Evolutionary conservation across 106 monocot species (phyloP).

Genomic region (Phalaenopsis equestris): DNA sequence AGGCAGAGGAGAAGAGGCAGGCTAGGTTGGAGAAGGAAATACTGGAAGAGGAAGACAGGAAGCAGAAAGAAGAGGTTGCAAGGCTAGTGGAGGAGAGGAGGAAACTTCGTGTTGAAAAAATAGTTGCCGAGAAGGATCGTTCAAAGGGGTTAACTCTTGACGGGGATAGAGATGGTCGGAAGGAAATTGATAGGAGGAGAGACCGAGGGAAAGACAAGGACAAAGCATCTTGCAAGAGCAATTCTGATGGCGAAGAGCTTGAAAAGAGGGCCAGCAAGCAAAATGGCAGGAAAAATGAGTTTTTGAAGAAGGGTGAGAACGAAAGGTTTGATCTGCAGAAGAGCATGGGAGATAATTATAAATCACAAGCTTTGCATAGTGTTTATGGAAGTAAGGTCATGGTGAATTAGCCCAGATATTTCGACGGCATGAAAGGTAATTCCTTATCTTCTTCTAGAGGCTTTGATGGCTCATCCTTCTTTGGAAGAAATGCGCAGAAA

Average conservation of each 20-base stretch:
- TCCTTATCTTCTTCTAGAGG: slow-evolving; percentile 61
- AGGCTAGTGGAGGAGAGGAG: slow-evolving; percentile 79
- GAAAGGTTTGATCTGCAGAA: slow-evolving; percentile 35
- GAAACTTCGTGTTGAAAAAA: slow-evolving; percentile 63
- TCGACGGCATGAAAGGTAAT: slow-evolving; percentile 50
- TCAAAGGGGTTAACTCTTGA: slow-evolving; percentile 17
- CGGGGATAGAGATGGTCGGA: slow-evolving; percentile 39
- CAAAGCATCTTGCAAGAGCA: slow-evolving; percentile 38
- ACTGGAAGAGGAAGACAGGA: slow-evolving; percentile 89
- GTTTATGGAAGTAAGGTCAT: background rate
- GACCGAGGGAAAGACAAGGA: slow-evolving; percentile 56
- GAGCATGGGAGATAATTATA: slow-evolving; percentile 19
- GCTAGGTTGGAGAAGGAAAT: slow-evolving; percentile 82
- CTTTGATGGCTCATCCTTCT: slow-evolving; percentile 51
- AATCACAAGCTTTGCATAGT: slow-evolving; percentile 8
- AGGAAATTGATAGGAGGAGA: slow-evolving; percentile 46
- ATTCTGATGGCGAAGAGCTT: slow-evolving; percentile 41
- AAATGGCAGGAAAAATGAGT: slow-evolving; percentile 51
- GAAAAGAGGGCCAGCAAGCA: slow-evolving; percentile 42
- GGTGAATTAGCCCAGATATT: slow-evolving; percentile 46
- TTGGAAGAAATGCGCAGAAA: slow-evolving; percentile 46
- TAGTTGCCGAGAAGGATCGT: slow-evolving; percentile 52
- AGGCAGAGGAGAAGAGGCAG: slow-evolving; percentile 84
- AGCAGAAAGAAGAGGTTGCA: slow-evolving; percentile 86
- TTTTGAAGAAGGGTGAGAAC: slow-evolving; percentile 43